Percentiles rank a stretch among this genome's conserved stretches.
Evolutionary conservation across 2,329 filamentous ascomycete species (phyloP).

Genomic region (Diaporthe sp.): DNA sequence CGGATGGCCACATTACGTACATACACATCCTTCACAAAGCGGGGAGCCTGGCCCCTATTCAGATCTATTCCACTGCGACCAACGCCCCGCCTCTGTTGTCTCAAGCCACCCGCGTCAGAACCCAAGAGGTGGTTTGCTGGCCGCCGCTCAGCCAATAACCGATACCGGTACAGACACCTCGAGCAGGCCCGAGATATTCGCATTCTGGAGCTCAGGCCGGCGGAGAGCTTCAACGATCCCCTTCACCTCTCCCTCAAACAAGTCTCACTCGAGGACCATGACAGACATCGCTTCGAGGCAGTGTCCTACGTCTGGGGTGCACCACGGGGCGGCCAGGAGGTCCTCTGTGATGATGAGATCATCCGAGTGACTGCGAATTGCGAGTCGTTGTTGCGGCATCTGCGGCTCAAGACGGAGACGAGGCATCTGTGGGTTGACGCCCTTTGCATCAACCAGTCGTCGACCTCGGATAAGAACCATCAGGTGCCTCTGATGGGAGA

Average conservation of each 20-base stretch:
- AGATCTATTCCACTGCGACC: neutral
- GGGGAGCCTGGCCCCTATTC: neutral
- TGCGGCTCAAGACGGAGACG: neutral
- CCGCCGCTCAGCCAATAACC: neutral
- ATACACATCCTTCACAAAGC: neutral
- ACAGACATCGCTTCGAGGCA: neutral
- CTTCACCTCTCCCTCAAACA: slow-evolving; percentile 3
- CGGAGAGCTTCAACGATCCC: neutral
- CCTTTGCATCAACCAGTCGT: slow-evolving; percentile 7
- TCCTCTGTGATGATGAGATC: neutral
- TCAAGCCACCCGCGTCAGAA: neutral
- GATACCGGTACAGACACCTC: neutral
- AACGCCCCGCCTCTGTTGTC: neutral
- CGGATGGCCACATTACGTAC: neutral
- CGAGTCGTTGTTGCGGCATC: slow-evolving; percentile 4
- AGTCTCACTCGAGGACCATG: neutral
- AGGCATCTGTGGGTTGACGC: slow-evolving; percentile 18
- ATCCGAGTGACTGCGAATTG: slow-evolving; percentile 1
- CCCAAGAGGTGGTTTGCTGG: neutral
- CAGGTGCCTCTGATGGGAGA: slow-evolving; percentile 20
- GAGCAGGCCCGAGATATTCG: neutral
- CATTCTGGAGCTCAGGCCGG: slow-evolving; percentile 5
- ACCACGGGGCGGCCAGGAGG: neutral
- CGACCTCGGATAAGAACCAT: slow-evolving; percentile 13
- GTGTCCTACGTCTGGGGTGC: slow-evolving; percentile 14